Evolutionary conservation across 805 yeast species (phyloP), one percentile per base, ranked within the genome.

Genomic region (Yarrowia sp.): DNA sequence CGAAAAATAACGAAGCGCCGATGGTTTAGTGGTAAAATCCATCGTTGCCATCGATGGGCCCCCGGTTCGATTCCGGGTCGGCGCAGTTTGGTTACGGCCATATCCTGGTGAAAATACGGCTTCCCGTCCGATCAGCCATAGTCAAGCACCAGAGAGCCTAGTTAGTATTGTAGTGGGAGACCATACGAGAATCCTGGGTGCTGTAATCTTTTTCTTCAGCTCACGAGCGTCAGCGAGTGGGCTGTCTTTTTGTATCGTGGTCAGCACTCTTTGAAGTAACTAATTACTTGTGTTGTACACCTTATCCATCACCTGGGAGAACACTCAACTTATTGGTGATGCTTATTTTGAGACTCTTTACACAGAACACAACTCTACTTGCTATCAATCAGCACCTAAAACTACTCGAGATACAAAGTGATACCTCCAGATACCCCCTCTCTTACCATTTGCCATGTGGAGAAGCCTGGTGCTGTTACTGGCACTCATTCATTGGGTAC

Each of bases 91-190:
- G 58, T 52, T 52, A 38, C 58, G 58, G 58, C 58, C 58, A 52
- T 52, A 52, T 52, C 58, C 58, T 52, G 58, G 58, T 52, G 58
- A 52, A 52, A 52, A 52, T 52, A 52, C 58, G 58, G 58, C 58
- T 52, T 52, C 58, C 58, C 58, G 60, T 53, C 60, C 60, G 60
- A 53, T 53, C 60, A 53, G 60, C 60, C 60, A 53, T 53, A 53
- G 60, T 53, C 60, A 53, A 53, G 60, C 60, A 53, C 60, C 60
- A 53, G 60, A 53, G 60, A 53, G 60, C 60, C 60, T 53, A 53
- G 60, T 39, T 53, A 53, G 60, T 53, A 53, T 53, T 53, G 60
- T 53, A 53, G 60, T 53, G 60, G 60, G 60, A 53, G 60, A 53
- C 60, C 60, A 53, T 53, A 53, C 60, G 60, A 53, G 60, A 53